Evolutionary conservation across 2,329 filamentous ascomycete species (phyloP).

Genomic region (Rosellinia necatrix): DNA sequence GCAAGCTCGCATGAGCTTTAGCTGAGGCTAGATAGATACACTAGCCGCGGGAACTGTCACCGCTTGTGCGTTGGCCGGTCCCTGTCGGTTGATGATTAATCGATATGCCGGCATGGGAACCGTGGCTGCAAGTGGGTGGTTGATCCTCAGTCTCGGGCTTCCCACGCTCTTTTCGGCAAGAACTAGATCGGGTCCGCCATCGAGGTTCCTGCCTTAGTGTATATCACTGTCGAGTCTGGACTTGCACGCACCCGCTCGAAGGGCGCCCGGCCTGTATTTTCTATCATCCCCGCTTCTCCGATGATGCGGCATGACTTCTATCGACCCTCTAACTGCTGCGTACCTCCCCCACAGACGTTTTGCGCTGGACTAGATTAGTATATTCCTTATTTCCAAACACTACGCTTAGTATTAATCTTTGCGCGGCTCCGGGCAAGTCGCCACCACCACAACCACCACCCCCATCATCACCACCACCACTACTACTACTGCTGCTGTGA

Average conservation of each 20-base stretch:
- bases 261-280: neutral
- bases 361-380: constrained; percentile 3
- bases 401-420: neutral
- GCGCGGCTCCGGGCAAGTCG: neutral
- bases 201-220: neutral
- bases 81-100: constrained; percentile 4
- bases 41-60: neutral
- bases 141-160: constrained; percentile 7
- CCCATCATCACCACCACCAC: no score
- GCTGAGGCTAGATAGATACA: constrained; percentile 21
- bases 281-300: constrained; percentile 21
- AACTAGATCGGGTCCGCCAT: neutral
- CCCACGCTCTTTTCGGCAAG: neutral
- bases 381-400: constrained; percentile 1
- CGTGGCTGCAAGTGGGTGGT: constrained; percentile 1
- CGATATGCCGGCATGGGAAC: constrained; percentile 12
- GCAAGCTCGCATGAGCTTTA: constrained; percentile 13
- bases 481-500: no score
- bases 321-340: constrained; percentile 10
- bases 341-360: constrained; percentile 16
- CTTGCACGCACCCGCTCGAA: constrained; percentile 7
- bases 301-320: constrained; percentile 12
- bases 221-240: neutral
- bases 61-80: neutral
- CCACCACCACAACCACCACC: neutral